A percentile compares a stretch with the other conserved stretches of the same genome.
Conservation (phyloP, 805 yeast genomes). For the Hanseniaspora occidentalis region DNA sequence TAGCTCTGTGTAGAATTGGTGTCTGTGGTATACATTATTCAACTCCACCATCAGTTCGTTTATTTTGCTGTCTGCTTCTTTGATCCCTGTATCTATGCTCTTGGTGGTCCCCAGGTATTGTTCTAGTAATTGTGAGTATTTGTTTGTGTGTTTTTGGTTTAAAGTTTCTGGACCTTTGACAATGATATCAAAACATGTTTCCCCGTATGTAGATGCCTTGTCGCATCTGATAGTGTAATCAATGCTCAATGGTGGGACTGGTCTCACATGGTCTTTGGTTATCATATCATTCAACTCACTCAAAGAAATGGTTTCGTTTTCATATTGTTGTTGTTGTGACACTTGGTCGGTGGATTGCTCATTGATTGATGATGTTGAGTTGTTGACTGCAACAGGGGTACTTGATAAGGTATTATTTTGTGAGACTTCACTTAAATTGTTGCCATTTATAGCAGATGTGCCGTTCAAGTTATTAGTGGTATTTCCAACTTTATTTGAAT, state of each 20-base stretch:
- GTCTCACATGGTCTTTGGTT: constrained; percentile 50
- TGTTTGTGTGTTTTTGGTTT: constrained; percentile 24
- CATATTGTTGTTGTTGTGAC: neutral
- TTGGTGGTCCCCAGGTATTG: constrained; percentile 1
- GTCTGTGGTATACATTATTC: constrained; percentile 45
- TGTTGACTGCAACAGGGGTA: neutral
- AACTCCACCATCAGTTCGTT: constrained; percentile 36
- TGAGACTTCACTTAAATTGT: no score
- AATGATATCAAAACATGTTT: constrained; percentile 63
- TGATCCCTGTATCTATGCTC: constrained; percentile 27
- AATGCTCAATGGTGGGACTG: constrained; percentile 67
- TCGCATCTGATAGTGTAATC: constrained; percentile 70
- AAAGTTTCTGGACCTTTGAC: constrained; percentile 29
- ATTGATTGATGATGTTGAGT: neutral
- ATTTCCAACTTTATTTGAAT: neutral
- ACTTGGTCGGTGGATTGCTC: neutral
- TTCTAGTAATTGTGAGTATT: neutral
- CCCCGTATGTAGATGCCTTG: constrained; percentile 69
- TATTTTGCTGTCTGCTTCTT: constrained; percentile 31
- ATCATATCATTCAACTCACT: constrained; percentile 61
- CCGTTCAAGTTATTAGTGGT: no score
- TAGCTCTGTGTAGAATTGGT: constrained; percentile 65
- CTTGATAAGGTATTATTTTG: no score
- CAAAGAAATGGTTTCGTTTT: constrained; percentile 6
- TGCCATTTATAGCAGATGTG: no score